Percentiles rank a stretch among this genome's conserved stretches.
Conservation (phyloP, 768 basidiomycete species). For the Porphyrellus cyaneotinctus region DNA sequence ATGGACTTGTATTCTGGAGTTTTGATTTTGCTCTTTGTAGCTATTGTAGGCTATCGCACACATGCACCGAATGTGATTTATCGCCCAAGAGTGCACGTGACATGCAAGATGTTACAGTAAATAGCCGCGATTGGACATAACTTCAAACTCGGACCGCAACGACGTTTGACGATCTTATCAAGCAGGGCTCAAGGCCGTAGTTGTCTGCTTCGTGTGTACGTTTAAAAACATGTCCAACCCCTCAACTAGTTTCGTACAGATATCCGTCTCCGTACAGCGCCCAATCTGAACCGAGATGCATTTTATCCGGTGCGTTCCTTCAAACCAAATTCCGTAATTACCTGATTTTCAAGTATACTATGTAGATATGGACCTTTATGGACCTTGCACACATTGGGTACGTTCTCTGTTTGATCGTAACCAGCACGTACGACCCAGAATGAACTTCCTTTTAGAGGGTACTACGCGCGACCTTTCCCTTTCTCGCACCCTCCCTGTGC, state of each 20-base stretch:
- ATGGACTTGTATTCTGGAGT: conserved; percentile 27
- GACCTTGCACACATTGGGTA: conserved; percentile 1
- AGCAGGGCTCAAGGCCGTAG: too few species aligned
- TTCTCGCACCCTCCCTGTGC: conserved; percentile 5
- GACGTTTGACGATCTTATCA: not conserved
- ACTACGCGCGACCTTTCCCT: conserved; percentile 9
- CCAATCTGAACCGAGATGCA: not conserved
- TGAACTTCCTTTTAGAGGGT: conserved; percentile 13
- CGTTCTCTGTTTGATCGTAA: conserved; percentile 1
- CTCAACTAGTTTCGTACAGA: conserved; percentile 1
- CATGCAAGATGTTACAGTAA: too few species aligned
- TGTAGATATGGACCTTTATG: conserved; percentile 6
- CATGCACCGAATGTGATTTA: conserved; percentile 17
- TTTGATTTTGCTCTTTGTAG: conserved; percentile 11
- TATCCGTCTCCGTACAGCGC: conserved; percentile 3
- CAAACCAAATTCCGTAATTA: not conserved
- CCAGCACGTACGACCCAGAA: conserved; percentile 6
- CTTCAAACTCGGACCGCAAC: not conserved
- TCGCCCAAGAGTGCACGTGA: conserved; percentile 10
- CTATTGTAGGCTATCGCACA: conserved; percentile 23
- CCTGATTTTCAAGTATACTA: not conserved
- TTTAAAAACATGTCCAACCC: not conserved
- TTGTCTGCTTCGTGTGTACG: not conserved
- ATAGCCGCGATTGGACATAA: too few species aligned
- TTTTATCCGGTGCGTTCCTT: conserved; percentile 9